These are phyloP conservation scores for Backusella mclennaniae DNA, from an alignment of 192 early-diverging fungal genomes.

Conservation along the genomic window DNA sequence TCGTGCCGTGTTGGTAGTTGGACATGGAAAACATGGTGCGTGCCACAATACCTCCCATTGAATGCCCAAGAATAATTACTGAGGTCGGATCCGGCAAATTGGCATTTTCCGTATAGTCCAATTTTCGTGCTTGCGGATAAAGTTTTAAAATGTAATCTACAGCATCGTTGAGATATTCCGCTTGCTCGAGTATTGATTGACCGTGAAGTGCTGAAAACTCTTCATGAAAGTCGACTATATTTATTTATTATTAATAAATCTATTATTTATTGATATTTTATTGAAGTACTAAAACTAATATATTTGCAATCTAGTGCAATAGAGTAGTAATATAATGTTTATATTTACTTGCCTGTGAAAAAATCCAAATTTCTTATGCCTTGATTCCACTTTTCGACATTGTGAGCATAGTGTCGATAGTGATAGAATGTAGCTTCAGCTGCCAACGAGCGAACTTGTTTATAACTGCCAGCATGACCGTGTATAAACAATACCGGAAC, in stretches of 20 bases:
- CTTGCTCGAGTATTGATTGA: slow-evolving; percentile 81
- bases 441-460: slow-evolving; percentile 86
- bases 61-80: slow-evolving; percentile 87
- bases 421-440: slow-evolving; percentile 63
- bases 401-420: slow-evolving; percentile 40
- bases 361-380: slow-evolving; percentile 49
- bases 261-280: background rate
- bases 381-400: slow-evolving; percentile 17
- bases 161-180: slow-evolving; percentile 78
- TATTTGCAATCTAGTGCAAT: background rate
- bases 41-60: slow-evolving; percentile 95
- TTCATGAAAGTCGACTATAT: slow-evolving; percentile 78
- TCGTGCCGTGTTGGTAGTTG: slow-evolving; percentile 69
- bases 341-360: slow-evolving; percentile 49
- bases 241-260: slow-evolving; percentile 4
- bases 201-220: slow-evolving; percentile 91
- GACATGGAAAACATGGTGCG: slow-evolving; percentile 67
- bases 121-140: slow-evolving; percentile 51
- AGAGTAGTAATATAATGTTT: background rate
- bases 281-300: background rate
- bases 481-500: slow-evolving; percentile 93
- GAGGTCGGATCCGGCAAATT: slow-evolving; percentile 55
- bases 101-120: slow-evolving; percentile 11
- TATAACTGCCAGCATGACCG: slow-evolving; percentile 91
- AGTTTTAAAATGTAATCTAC: slow-evolving; percentile 74